A percentile compares a stretch with the other conserved stretches of the same genome.
These are phyloP conservation scores for Kregervanrija delftensis DNA, from an alignment of 805 yeast genomes.

Conservation along the genomic window DNA sequence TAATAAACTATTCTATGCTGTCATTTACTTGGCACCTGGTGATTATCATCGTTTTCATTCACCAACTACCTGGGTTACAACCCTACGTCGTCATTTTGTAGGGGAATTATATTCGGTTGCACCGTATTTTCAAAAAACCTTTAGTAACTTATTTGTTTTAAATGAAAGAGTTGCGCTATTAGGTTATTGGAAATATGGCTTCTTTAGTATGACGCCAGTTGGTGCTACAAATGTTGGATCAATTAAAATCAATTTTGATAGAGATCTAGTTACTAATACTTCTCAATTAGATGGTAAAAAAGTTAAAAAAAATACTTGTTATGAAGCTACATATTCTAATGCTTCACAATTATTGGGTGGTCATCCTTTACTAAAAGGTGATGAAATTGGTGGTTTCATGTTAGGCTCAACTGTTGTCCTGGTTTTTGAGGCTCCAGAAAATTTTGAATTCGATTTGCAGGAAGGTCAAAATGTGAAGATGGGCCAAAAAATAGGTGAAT, in stretches of 20 bases:
- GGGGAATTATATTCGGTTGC: slow-evolving; percentile 96
- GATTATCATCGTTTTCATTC: slow-evolving; percentile 97
- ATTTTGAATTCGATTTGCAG: slow-evolving; percentile 61
- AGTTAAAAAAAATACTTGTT: slow-evolving; percentile 70
- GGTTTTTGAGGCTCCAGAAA: slow-evolving; percentile 90
- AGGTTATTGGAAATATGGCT: slow-evolving; percentile 96
- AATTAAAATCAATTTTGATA: slow-evolving; percentile 85
- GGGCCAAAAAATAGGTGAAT: slow-evolving; percentile 71
- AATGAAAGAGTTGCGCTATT: slow-evolving; percentile 93
- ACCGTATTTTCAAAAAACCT: slow-evolving; percentile 86
- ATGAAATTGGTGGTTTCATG: slow-evolving; percentile 95
- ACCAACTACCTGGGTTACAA: slow-evolving; percentile 94
- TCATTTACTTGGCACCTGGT: slow-evolving; percentile 94
- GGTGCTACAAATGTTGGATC: slow-evolving; percentile 99
- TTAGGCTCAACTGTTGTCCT: slow-evolving; percentile 95
- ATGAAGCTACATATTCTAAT: slow-evolving; percentile 85
- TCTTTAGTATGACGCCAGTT: slow-evolving; percentile 97
- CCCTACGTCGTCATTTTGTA: slow-evolving; percentile 86
- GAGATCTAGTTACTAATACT: slow-evolving; percentile 79
- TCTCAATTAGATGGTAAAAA: slow-evolving; percentile 48
- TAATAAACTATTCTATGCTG: slow-evolving; percentile 75
- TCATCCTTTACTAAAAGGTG: slow-evolving; percentile 81
- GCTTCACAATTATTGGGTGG: slow-evolving; percentile 79
- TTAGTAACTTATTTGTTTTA: slow-evolving; percentile 79
- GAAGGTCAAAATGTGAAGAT: slow-evolving; percentile 75